Evolutionary conservation across 2,329 filamentous ascomycete species (phyloP), one percentile per base, ranked within the genome.

Genomic region (Chaetomium strumarium): DNA sequence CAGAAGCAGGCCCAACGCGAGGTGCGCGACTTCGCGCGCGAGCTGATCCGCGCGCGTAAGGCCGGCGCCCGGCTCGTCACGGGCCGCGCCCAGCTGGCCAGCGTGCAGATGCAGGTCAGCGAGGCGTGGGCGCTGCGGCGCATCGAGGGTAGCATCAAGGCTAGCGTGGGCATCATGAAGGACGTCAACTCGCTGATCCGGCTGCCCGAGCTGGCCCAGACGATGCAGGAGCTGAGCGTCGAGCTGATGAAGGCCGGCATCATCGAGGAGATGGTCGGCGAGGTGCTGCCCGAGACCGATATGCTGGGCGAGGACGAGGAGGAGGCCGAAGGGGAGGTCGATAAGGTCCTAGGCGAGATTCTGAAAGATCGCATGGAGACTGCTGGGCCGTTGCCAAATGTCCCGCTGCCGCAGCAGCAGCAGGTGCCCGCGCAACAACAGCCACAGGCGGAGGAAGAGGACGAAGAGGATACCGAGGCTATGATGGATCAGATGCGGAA

Each of bases 81-180:
- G 0, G 86, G 85, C 63, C 95, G 95, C 68, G 93, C 93, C 2
- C 93, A 97, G 72, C 80, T 99, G 44, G 84, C 85, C 67, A 92
- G 86, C 60, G 92, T 99, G 40, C 86, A 92, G 70, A 95, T 97
- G 90, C 93, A 97, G 72, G 92, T 99, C 65, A 90, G 91, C 65
- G 92, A 97, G 73, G 91, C 93, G 1, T 97, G 97, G 70, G 88
- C 90, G 1, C 85, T 97, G 63, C 85, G 90, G 62, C 95, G 95
- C 77, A 97, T 99, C 58, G 91, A 97, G 72, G 92, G 91, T 42
- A 90, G 86, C 64, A 90, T 99, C 65, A 81, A 83, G 60, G 85
- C 87, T 39, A 89, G 85, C 62, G 91, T 92, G 9, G 87, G 88
- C 41, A 91, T 99, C 62, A 97, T 99, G 93, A 92, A 91, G 72